Evolutionary conservation across 1,284 basidiomycete genomes (phyloP).

Genomic region (Rhodotorula sp.): DNA sequence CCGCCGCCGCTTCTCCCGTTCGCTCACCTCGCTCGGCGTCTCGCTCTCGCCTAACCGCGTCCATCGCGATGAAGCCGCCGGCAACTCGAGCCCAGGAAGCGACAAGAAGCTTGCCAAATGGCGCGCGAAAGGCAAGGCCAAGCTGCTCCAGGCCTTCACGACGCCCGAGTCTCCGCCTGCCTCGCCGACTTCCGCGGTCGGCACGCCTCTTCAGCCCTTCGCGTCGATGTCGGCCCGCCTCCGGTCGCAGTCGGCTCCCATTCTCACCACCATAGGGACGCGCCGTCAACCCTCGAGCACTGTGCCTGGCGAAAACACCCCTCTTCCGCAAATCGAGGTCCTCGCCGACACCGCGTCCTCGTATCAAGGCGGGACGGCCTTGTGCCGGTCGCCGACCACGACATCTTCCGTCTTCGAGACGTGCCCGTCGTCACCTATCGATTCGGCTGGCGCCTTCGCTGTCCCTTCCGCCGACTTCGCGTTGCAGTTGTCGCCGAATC

Average conservation of each 20-base stretch:
- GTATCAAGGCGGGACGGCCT: background rate
- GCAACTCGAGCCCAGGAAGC: background rate
- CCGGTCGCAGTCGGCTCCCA: conserved; percentile 14
- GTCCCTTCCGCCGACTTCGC: background rate
- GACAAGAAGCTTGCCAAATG: background rate
- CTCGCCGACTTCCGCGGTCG: background rate
- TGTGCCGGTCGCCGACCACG: background rate
- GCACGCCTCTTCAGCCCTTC: background rate
- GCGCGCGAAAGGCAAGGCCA: conserved; percentile 12
- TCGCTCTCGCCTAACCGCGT: background rate
- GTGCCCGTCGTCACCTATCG: conserved; percentile 2
- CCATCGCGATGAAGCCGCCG: background rate
- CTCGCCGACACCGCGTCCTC: background rate
- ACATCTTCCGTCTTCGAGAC: background rate
- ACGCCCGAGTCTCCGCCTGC: background rate
- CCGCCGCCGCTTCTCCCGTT: conserved; percentile 17
- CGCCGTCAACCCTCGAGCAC: too few relatives aligned
- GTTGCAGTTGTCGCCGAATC: background rate
- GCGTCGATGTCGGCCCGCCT: too few relatives aligned
- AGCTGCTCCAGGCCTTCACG: conserved; percentile 6
- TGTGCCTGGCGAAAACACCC: too few relatives aligned
- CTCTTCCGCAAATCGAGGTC: too few relatives aligned
- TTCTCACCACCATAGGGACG: too few relatives aligned
- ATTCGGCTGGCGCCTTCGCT: background rate
- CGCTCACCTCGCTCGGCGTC: background rate